Base-by-base conservation (phyloP, 352 stramenopile species). In the Aphanomyces euteiches region DNA sequence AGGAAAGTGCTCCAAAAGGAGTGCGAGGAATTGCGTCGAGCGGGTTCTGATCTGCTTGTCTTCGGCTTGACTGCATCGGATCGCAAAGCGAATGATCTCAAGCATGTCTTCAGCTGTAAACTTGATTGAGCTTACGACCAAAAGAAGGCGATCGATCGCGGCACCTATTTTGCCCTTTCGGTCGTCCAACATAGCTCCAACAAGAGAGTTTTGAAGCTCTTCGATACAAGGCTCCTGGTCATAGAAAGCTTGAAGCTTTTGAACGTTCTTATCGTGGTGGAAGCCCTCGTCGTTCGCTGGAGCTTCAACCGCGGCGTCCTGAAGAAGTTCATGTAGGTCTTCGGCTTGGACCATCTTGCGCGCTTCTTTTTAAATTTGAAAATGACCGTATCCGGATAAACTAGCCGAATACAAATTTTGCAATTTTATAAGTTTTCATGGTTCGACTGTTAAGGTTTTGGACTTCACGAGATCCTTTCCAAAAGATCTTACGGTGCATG, bases 1-100 rank as follows among this genome's bases (percentile, higher is more conserved):
- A 4, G 85, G 78, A 37, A 85, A 54, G 47, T 79, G 73, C 61
- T 81, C 80, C n/a, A 89, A 72, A 5, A 90, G 66, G 37, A 90
- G 66, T 67, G 87, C 82, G 47, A 90, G 63, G 70, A 90, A 80
- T 56, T 90, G 80, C 50, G 79, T 89, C 5, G 79, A 81, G 36
- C 82, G 77, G 39, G 88, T 57, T 1, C 85, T 68, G 36, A 87
- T 78, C 19, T 72, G 74, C 50, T 87, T 84, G 68, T 92, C 83
- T 40, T 89, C 85, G 5, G 81, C 82, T 56, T 81, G 72, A n/a
- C 78, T 86, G 21, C 77, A 81, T 3, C 81, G 74, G 69, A 85
- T 73, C 7, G n/a, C 54, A 61, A 64, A 70, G 3, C 38, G 39
- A 10, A 90, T 61, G 0, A 81, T 67, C 28, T 72, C 69, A 7